Evolutionary conservation across 306 rosid genomes (phyloP).

Genomic region (Begonia masoniana): DNA sequence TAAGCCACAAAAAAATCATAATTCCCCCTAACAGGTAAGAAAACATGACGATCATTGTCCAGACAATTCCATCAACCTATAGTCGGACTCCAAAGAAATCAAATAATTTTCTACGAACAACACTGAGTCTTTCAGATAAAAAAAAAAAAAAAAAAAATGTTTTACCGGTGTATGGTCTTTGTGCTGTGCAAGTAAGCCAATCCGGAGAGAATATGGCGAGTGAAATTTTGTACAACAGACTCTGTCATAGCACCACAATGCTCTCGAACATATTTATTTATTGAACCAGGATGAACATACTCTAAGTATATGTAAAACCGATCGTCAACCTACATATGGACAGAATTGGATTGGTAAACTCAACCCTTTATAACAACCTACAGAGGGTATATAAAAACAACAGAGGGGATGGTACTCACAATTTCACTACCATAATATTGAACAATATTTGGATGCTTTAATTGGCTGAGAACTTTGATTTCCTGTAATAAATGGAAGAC

Average conservation of each 20-base stretch:
- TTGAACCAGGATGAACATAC: slow-evolving; percentile 92
- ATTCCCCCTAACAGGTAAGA: slow-evolving; percentile 2
- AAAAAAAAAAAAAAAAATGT: neutral
- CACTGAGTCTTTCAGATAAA: neutral
- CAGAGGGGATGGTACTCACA: slow-evolving; percentile 40
- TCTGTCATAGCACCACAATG: slow-evolving; percentile 94
- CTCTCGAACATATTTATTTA: slow-evolving; percentile 78
- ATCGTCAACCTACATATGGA: slow-evolving; percentile 54
- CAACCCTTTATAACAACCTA: slow-evolving; percentile 1
- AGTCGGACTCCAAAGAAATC: too few species aligned
- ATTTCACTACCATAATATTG: slow-evolving; percentile 90
- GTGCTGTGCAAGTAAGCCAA: slow-evolving; percentile 87
- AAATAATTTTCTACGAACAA: too few species aligned
- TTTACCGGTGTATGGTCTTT: slow-evolving; percentile 82
- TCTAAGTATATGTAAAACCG: slow-evolving; percentile 79
- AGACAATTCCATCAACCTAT: neutral
- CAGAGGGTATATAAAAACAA: slow-evolving; percentile 12
- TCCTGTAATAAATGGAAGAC: slow-evolving; percentile 36
- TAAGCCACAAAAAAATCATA: neutral
- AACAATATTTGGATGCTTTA: slow-evolving; percentile 85
- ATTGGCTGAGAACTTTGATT: slow-evolving; percentile 78
- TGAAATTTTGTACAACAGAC: slow-evolving; percentile 80
- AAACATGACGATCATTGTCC: neutral
- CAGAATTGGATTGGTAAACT: slow-evolving; percentile 2
- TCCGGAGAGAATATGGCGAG: slow-evolving; percentile 93